phyloP scores from a whole-genome alignment of 2,329 filamentous ascomycete species.

The Aureobasidium melanogenum region DNA sequence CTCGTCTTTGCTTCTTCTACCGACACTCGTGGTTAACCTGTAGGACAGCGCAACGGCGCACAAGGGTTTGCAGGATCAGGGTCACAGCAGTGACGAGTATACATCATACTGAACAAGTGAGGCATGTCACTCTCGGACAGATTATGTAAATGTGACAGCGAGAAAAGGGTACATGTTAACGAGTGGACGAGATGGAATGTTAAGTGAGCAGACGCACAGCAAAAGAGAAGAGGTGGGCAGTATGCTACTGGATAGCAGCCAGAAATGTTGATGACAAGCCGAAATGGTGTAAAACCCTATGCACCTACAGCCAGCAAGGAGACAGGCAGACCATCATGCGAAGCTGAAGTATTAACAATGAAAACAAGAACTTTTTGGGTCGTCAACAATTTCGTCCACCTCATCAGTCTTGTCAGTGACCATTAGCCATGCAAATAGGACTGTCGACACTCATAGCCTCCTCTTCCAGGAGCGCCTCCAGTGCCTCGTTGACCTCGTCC shows the following conservation, averaged over 20 bases:
- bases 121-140: too few species aligned
- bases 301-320: not conserved
- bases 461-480: constrained; percentile 53
- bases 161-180: too few species aligned
- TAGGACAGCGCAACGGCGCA: too few species aligned
- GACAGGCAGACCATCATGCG: not conserved
- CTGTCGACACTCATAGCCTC: not conserved
- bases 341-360: not conserved
- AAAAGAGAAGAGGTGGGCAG: too few species aligned
- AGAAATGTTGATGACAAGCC: not conserved
- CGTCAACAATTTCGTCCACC: not conserved
- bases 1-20: too few species aligned
- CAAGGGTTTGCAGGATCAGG: too few species aligned
- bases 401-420: not conserved
- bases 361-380: not conserved
- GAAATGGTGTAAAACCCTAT: not conserved
- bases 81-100: too few species aligned
- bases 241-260: not conserved
- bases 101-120: too few species aligned
- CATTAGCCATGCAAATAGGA: not conserved
- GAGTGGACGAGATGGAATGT: too few species aligned
- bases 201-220: too few species aligned
- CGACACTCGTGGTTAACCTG: too few species aligned
- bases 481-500: constrained; percentile 62
- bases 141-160: too few species aligned